phyloP scores from a whole-genome alignment of 306 rosid species.

The Lathyrus oleraceus region DNA sequence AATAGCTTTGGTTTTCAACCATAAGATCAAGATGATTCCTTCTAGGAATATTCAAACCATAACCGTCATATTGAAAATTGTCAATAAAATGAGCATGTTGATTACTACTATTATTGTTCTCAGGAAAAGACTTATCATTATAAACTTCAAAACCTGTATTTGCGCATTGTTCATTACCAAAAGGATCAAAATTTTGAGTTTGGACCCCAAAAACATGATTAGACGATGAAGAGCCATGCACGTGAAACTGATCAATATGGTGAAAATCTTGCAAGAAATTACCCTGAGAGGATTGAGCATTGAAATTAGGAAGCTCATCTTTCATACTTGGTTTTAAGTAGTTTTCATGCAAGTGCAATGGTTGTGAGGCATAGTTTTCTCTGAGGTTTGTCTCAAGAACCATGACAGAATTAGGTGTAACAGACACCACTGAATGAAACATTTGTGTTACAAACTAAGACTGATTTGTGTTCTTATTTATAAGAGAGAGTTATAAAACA shows the following conservation, averaged over 20 bases:
- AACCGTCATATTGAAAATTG: constrained; percentile 53
- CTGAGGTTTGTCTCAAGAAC: constrained; percentile 49
- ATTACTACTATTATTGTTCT: constrained; percentile 32
- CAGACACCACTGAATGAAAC: constrained; percentile 39
- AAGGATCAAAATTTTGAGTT: constrained; percentile 46
- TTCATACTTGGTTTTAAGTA: constrained; percentile 42
- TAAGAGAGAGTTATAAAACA: constrained; percentile 33
- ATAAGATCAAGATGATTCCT: constrained; percentile 45
- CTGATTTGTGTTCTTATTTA: constrained; percentile 48
- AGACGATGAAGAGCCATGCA: constrained; percentile 52
- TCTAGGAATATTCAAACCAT: constrained; percentile 43
- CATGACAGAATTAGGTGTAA: constrained; percentile 49
- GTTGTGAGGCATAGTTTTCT: constrained; percentile 41
- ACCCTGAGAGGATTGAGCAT: constrained; percentile 45
- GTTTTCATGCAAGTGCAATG: constrained; percentile 44
- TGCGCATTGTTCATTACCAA: constrained; percentile 39
- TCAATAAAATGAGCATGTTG: constrained; percentile 54
- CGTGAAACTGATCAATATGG: constrained; percentile 52
- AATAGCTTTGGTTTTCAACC: constrained; percentile 41
- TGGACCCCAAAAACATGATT: constrained; percentile 49
- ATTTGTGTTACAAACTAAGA: constrained; percentile 35
- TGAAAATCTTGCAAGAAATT: constrained; percentile 69
- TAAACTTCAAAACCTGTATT: constrained; percentile 40
- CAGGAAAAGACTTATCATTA: constrained; percentile 52
- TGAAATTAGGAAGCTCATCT: constrained; percentile 46